A percentile compares a stretch with the other conserved stretches of the same genome.
These are phyloP conservation scores for Sporothrix euskadiensis DNA, from an alignment of 2,329 filamentous ascomycete species.

Conservation along the genomic window DNA sequence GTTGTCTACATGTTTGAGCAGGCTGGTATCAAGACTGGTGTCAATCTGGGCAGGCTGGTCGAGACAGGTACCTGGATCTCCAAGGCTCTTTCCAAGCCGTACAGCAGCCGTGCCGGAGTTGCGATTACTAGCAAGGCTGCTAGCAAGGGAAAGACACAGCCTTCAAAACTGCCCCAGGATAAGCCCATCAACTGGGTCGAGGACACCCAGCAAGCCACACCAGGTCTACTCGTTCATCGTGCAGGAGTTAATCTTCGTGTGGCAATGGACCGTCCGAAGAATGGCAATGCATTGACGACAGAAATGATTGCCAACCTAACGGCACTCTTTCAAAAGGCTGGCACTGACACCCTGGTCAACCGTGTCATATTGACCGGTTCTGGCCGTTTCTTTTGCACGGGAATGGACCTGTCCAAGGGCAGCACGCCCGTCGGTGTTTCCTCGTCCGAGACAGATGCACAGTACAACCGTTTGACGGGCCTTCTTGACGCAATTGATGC, in stretches of 20 bases:
- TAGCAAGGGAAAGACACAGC: not conserved
- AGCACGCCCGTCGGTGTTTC: not conserved
- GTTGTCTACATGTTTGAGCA: constrained; percentile 76
- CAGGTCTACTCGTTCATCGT: not conserved
- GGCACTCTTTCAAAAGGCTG: not conserved
- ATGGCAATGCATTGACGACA: constrained; percentile 10
- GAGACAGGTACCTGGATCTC: constrained; percentile 74
- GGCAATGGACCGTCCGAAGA: not conserved
- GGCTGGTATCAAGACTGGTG: constrained; percentile 71
- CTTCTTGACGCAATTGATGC: constrained; percentile 42
- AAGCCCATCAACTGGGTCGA: not conserved
- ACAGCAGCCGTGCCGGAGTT: constrained; percentile 63
- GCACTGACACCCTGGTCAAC: constrained; percentile 35
- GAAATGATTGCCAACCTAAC: not conserved
- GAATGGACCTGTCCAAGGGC: constrained; percentile 38
- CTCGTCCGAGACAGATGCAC: not conserved
- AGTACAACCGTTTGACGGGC: constrained; percentile 29
- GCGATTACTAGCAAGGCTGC: not conserved
- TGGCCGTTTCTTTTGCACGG: constrained; percentile 44
- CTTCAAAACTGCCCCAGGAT: no score
- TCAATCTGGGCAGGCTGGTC: constrained; percentile 66
- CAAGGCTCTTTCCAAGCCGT: constrained; percentile 59
- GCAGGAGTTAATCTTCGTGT: not conserved
- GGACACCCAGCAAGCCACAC: not conserved
- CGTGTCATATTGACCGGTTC: constrained; percentile 39